These are phyloP conservation scores for Stephanodiscus minutulus DNA, from an alignment of 108 stramenopile species.

Conservation along the genomic window DNA sequence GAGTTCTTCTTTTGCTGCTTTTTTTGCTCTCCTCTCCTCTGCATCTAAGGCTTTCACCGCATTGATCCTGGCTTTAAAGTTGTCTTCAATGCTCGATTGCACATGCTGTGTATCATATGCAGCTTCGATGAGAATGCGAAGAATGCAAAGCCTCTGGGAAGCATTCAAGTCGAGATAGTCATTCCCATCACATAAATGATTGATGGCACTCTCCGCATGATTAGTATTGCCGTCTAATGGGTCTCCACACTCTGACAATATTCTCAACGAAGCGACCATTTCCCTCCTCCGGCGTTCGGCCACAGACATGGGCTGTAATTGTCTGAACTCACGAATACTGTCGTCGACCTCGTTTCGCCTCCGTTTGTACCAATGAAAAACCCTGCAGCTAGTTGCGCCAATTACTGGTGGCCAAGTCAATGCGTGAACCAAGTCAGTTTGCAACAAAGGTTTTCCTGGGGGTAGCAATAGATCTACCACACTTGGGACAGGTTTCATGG, in stretches of 20 bases:
- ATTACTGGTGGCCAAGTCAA: slow-evolving; percentile 76
- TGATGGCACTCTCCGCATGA: slow-evolving; percentile 55
- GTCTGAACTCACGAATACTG: slow-evolving; percentile 61
- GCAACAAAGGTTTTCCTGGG: slow-evolving; percentile 66
- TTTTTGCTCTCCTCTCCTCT: slow-evolving; percentile 78
- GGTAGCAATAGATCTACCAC: slow-evolving; percentile 83
- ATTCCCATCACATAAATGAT: slow-evolving; percentile 69
- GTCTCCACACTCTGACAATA: slow-evolving; percentile 72
- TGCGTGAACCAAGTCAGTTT: slow-evolving; percentile 62
- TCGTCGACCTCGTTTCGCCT: slow-evolving; percentile 86
- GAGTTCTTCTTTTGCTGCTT: slow-evolving; percentile 76
- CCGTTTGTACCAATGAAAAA: slow-evolving; percentile 81
- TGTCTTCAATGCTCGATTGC: slow-evolving; percentile 73
- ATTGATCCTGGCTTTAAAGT: slow-evolving; percentile 75
- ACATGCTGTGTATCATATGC: slow-evolving; percentile 78
- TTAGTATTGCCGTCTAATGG: slow-evolving; percentile 16
- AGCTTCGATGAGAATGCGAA: slow-evolving; percentile 79
- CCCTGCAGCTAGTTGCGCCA: slow-evolving; percentile 70
- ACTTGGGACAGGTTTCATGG: slow-evolving; percentile 72
- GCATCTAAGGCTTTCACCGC: slow-evolving; percentile 80
- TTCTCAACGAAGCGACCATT: slow-evolving; percentile 50
- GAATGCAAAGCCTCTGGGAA: slow-evolving; percentile 65
- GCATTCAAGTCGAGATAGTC: slow-evolving; percentile 65
- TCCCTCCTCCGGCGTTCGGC: slow-evolving; percentile 75
- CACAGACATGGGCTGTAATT: slow-evolving; percentile 66